Evolutionary conservation across 1,139 yeast species (phyloP), one percentile per base, ranked within the genome.

Genomic region (Suhomyces chickasaworum): DNA sequence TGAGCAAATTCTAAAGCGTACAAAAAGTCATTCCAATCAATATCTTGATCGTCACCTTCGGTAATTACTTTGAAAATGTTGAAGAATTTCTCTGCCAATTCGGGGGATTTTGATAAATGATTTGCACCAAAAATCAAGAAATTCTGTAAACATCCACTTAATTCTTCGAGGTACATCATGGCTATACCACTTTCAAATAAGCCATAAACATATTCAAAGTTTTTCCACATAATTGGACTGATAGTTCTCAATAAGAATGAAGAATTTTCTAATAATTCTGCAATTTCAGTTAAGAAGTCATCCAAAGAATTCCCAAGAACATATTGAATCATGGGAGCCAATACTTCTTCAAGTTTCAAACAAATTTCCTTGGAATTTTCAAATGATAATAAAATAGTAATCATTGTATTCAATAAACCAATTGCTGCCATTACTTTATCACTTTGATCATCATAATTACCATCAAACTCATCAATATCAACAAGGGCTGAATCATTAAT

Each of bases 361-460:
- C 91, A 72, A 13, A 88, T 77, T 22, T 83, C 89, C 20, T 73
- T 73, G 2, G 96, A 84, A 59, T 86, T 87, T 63, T 93, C 98
- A 64, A 93, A 84, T 10, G 96, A 87, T 49, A 90, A 66, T 42
- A 93, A 68, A n/a, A 93, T 86, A 1, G 97, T 89, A 42, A 89
- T 84, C 73, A 91, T 81, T 2, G 98, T 91, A 57, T 87, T 89
- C 55, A 93, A 71, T 25, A 90, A 78, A 29, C 98, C 97, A 40
- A 88, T 68, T 0, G 95, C 97, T 1, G 97, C 91, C 78, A 88
- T 83, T 27, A 86, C 83, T 65, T 91, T 93, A 53, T 89, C 97
- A 25, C 84, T 81, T 51, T 77, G 71, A 44, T 80, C 83, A 38
- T 75, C 80, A 52, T 64, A 66, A 15, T 66, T 71, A 34, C 69